These are phyloP conservation scores for Actinomucor elegans DNA, from an alignment of 371 early-diverging fungal genomes.

Conservation along the genomic window DNA sequence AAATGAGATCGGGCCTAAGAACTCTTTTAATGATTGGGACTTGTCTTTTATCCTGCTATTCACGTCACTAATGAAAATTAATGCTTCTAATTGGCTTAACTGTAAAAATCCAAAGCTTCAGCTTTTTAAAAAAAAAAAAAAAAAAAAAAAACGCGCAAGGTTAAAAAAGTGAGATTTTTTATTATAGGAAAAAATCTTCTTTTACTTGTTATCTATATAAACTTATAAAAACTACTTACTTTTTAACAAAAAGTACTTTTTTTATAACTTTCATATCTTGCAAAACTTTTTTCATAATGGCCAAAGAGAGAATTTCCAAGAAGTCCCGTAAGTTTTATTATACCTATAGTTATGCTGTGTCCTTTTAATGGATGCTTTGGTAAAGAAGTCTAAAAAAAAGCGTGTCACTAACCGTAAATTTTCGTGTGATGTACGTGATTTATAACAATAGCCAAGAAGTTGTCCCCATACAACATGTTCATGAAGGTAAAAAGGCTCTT, in stretches of 20 bases:
- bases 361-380: background rate
- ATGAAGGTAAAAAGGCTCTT: constrained; percentile 54
- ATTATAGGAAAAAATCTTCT: background rate
- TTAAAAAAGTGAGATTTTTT: constrained; percentile 2
- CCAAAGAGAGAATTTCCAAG: constrained; percentile 30
- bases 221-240: background rate
- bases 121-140: background rate
- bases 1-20: too few species aligned
- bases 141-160: background rate
- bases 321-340: constrained; percentile 22
- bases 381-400: background rate
- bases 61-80: too few species aligned
- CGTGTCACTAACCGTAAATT: background rate
- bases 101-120: background rate
- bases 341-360: background rate
- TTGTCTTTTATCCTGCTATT: too few species aligned
- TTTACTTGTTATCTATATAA: constrained; percentile 1
- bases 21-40: too few species aligned
- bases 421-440: too few species aligned
- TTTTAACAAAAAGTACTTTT: background rate
- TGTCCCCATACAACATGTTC: constrained; percentile 68
- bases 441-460: constrained; percentile 35
- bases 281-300: constrained; percentile 18
- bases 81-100: background rate
- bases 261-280: background rate